A percentile compares a stretch with the other conserved stretches of the same genome.
These are phyloP conservation scores for Elsinoe ampelina DNA, from an alignment of 2,329 filamentous ascomycete species.

Conservation along the genomic window DNA sequence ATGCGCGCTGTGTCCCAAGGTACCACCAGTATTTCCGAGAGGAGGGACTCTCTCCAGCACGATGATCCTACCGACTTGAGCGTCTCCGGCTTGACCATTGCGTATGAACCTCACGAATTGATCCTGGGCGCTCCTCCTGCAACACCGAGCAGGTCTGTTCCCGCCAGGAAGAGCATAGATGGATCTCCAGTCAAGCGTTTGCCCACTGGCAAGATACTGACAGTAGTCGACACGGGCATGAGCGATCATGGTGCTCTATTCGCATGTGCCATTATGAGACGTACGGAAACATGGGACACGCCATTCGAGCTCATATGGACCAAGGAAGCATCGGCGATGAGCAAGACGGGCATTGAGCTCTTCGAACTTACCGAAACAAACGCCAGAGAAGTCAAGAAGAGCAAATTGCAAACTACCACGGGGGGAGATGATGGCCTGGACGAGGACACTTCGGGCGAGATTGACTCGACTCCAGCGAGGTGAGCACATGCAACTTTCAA, in stretches of 20 bases:
- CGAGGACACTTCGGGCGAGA: background rate
- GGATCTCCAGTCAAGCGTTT: background rate
- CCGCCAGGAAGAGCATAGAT: background rate
- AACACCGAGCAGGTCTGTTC: background rate
- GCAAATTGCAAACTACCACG: background rate
- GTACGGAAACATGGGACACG: conserved; percentile 19
- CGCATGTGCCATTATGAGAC: conserved; percentile 22
- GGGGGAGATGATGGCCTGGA: background rate
- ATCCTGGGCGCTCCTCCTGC: background rate
- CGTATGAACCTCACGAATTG: conserved; percentile 17
- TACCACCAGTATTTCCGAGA: background rate
- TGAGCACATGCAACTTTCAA: background rate
- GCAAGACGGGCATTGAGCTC: conserved; percentile 26
- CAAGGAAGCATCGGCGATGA: conserved; percentile 22
- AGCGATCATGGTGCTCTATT: conserved; percentile 32
- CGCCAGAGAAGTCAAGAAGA: background rate
- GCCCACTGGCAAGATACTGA: background rate
- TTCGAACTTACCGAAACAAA: conserved; percentile 27
- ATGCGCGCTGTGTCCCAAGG: conserved; percentile 24
- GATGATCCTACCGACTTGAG: conserved; percentile 19
- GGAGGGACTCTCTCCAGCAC: conserved; percentile 1
- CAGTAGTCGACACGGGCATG: conserved; percentile 27
- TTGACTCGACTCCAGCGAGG: background rate
- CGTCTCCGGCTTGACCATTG: conserved; percentile 21
- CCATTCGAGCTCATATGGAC: conserved; percentile 28